Evolutionary conservation across 1,284 basidiomycete genomes (phyloP).

Genomic region (Quambalaria eucalypti): DNA sequence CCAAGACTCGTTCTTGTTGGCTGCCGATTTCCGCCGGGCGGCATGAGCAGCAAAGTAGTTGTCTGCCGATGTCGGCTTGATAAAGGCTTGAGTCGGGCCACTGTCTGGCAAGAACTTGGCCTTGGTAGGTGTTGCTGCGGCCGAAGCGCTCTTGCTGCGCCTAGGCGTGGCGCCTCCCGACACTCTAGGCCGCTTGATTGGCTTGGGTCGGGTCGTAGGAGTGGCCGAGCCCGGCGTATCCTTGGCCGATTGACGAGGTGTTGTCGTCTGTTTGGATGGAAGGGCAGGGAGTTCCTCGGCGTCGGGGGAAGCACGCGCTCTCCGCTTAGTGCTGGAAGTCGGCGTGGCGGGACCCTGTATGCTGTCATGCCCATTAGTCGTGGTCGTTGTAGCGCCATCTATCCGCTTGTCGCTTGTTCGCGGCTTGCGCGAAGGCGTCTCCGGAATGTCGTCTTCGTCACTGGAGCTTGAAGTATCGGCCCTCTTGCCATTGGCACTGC

Average conservation of each 20-base stretch:
- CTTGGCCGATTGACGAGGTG: no score
- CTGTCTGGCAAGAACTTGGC: no score
- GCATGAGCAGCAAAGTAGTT: constrained; percentile 8
- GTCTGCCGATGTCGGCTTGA: constrained; percentile 6
- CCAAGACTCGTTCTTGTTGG: constrained; percentile 1
- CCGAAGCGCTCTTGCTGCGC: background rate
- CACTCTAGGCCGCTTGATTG: background rate
- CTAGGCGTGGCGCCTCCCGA: background rate
- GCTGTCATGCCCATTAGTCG: background rate
- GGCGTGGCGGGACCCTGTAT: background rate
- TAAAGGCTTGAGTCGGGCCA: background rate
- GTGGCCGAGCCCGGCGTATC: no score
- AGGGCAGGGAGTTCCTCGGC: background rate
- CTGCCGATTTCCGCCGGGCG: background rate
- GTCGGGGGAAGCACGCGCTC: background rate
- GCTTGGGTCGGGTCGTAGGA: background rate
- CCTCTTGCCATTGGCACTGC: background rate
- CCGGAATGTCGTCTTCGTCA: background rate
- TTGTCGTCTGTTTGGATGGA: background rate
- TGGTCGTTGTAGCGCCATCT: background rate
- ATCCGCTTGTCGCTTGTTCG: no score
- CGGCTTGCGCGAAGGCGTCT: no score
- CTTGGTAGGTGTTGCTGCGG: background rate
- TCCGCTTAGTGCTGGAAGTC: background rate
- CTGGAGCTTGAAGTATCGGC: background rate